Evolutionary conservation across 352 stramenopile species (phyloP).

Genomic region (Globisporangium nodosum): DNA sequence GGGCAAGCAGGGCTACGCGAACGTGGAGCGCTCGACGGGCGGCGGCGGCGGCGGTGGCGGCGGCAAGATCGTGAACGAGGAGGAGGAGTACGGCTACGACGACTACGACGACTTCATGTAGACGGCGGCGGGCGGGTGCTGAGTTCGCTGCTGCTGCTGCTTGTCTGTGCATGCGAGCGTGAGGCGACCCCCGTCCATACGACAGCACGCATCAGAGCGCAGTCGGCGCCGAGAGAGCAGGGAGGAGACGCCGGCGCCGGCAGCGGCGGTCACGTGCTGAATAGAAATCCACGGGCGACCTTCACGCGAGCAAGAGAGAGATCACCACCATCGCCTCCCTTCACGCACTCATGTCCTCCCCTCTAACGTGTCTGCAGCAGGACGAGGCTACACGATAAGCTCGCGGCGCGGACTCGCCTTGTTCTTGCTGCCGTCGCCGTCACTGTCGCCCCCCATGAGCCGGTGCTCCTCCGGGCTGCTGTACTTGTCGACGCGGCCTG

Average conservation of each 20-base stretch:
- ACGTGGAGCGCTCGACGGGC: conserved; percentile 54
- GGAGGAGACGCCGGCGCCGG: too few relatives aligned
- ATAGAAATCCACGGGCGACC: too few relatives aligned
- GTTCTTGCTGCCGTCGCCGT: background rate
- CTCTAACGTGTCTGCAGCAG: too few relatives aligned
- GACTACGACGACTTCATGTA: conserved; percentile 88
- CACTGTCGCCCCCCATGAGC: conserved; percentile 1
- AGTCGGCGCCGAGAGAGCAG: too few relatives aligned
- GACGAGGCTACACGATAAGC: conserved; percentile 1
- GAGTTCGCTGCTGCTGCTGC: too few relatives aligned
- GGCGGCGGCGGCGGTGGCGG: conserved; percentile 33
- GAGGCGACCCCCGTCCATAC: too few relatives aligned
- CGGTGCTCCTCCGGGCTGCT: conserved; percentile 9
- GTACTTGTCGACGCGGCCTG: conserved; percentile 2
- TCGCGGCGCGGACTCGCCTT: conserved; percentile 1
- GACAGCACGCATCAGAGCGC: too few relatives aligned
- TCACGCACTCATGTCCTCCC: too few relatives aligned
- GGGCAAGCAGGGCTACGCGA: conserved; percentile 76
- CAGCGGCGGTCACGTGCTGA: too few relatives aligned
- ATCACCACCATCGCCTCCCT: too few relatives aligned
- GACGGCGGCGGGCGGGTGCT: conserved; percentile 2
- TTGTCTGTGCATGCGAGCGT: too few relatives aligned
- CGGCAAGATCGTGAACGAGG: conserved; percentile 26
- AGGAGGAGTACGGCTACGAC: conserved; percentile 67
- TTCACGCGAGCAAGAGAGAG: too few relatives aligned